Base-by-base conservation (phyloP, 2,329 filamentous ascomycete species). In the Cercospora zeina region DNA sequence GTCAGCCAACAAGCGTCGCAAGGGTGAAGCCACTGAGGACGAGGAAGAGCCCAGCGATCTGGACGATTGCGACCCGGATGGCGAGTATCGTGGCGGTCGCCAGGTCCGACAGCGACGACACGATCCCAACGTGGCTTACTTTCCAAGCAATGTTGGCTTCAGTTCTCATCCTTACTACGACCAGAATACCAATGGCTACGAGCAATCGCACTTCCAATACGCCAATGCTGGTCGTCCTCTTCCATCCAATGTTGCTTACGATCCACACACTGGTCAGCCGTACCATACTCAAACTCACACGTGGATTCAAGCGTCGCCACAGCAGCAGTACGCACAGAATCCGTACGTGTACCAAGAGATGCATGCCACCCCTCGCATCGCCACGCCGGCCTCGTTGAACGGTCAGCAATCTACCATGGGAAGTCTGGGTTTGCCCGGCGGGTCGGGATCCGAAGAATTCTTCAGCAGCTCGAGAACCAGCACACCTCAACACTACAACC, bases 1-100 rank as follows among this genome's bases (percentile, higher is more conserved):
- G 77, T 76, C 81, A 14, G 78, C 75, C 37, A 84, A 82, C 69
- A 82, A 83, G 68, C 85, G 83, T 68, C 72, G 73, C 59, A 73
- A 73, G 60, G 71, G 70, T 19, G 70, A 75, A 21, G 62, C 71
- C 39, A 70, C 69, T 10, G 73, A 75, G 36, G 72, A 75, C 19
- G 71, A 71, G 54, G 73, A 70, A n/a, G 73, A 72, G 53, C 62
- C 67, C 9, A 69, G 69, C 59, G 73, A 74, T 31, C 66, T 73
- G 1, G 74, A 75, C 34, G 70, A 64, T 14, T 58, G 64, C 8
- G 73, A 75, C 67, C 72, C 72, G 27, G 72, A 73, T 65, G 72
- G 70, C 50, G 72, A 73, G 39, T 74, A 73, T 53, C 69, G 70
- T 54, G 68, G 69, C 11, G 64, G 65, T 27, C 65, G 70, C 34